phyloP scores from a whole-genome alignment of 768 basidiomycete genomes.

The Holtermanniella nyarrowii region DNA sequence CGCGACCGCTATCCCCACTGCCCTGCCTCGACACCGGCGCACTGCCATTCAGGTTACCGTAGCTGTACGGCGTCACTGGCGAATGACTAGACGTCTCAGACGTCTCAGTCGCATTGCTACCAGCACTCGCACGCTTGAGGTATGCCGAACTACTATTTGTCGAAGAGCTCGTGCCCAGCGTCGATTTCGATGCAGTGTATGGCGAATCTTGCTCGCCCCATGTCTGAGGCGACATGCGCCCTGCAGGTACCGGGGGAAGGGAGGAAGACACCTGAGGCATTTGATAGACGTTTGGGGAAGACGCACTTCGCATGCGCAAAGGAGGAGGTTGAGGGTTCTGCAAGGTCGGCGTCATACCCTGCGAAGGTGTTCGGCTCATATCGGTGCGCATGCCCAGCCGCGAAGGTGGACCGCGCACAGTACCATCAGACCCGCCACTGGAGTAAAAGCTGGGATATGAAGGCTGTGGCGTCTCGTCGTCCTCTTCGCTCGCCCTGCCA shows the following conservation, averaged over 20 bases:
- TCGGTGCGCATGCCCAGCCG: constrained; percentile 1
- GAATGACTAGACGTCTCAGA: constrained; percentile 52
- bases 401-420: background rate
- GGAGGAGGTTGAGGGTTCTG: constrained; percentile 26
- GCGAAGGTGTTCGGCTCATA: constrained; percentile 26
- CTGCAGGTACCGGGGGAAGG: constrained; percentile 2
- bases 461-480: constrained; percentile 13
- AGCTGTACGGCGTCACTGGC: constrained; percentile 40
- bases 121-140: constrained; percentile 33
- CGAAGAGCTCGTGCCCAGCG: constrained; percentile 10
- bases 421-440: constrained; percentile 3
- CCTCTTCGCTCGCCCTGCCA: constrained; percentile 20
- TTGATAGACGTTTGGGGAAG: constrained; percentile 43
- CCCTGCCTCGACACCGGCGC: constrained; percentile 15
- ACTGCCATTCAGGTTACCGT: constrained; percentile 2
- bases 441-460: constrained; percentile 6
- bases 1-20: constrained; percentile 8
- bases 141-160: constrained; percentile 26
- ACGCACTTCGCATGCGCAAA: constrained; percentile 41
- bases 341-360: constrained; percentile 13
- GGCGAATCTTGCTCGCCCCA: constrained; percentile 4
- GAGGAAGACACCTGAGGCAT: constrained; percentile 14
- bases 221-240: constrained; percentile 1
- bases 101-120: constrained; percentile 44
- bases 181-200: constrained; percentile 1